These are phyloP conservation scores for Fusarium miscanthi DNA, from an alignment of 2,329 filamentous ascomycete genomes.

Conservation along the genomic window DNA sequence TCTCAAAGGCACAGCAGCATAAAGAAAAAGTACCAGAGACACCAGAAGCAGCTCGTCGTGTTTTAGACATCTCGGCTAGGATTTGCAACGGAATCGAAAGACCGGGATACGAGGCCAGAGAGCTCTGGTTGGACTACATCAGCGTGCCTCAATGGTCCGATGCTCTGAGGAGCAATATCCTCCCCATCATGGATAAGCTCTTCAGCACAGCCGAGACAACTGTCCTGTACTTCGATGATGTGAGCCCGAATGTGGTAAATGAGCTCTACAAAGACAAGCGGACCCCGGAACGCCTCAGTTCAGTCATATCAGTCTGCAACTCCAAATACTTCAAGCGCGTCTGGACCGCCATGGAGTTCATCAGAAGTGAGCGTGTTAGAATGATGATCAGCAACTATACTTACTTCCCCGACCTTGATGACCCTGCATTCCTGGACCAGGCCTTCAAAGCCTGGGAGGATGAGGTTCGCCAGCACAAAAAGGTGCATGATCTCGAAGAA, in stretches of 20 bases:
- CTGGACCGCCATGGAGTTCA: slow-evolving; percentile 2
- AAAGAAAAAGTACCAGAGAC: neutral
- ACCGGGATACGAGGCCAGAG: neutral
- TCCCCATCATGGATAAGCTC: neutral
- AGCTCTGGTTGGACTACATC: neutral
- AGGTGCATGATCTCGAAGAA: neutral
- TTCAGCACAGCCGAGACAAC: neutral
- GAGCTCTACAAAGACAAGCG: neutral
- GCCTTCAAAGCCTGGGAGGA: neutral
- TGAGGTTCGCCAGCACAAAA: neutral
- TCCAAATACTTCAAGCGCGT: neutral
- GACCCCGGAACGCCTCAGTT: neutral
- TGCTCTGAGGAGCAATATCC: neutral
- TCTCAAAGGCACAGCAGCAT: neutral
- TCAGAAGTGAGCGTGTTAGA: neutral
- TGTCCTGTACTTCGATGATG: neutral
- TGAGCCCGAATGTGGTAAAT: fast-evolving
- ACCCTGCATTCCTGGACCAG: neutral
- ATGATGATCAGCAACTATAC: neutral
- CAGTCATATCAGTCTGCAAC: neutral
- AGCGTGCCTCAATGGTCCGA: neutral
- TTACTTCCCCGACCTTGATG: neutral
- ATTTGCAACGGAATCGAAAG: neutral
- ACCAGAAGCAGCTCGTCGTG: neutral
- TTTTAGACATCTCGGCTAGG: neutral